Conservation (phyloP, 805 yeast genomes). For the Kodamaea nitidulidarum region DNA sequence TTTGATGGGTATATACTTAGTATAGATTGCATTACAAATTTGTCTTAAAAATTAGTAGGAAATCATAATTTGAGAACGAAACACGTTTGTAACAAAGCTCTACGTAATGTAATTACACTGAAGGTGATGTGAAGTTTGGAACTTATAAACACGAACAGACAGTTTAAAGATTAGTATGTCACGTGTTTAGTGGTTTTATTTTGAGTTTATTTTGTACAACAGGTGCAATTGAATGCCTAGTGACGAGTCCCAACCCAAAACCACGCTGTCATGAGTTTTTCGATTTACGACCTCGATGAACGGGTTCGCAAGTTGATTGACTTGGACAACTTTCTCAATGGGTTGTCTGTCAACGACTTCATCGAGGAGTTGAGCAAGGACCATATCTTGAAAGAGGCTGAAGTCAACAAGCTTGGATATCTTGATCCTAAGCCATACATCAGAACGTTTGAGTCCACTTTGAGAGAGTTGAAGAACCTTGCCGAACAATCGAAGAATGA, state of each 20-base stretch:
- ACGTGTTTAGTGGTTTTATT: too few relatives aligned
- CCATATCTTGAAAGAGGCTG: conserved; percentile 50
- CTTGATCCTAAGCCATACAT: conserved; percentile 93
- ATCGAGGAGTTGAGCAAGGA: conserved; percentile 74
- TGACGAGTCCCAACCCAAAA: background rate
- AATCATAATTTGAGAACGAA: too few relatives aligned
- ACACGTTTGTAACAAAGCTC: too few relatives aligned
- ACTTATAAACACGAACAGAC: too few relatives aligned
- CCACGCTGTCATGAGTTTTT: conserved; percentile 17
- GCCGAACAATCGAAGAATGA: conserved; percentile 50
- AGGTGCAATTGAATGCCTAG: too few relatives aligned
- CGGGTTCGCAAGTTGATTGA: conserved; percentile 53
- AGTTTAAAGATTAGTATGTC: too few relatives aligned
- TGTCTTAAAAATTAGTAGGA: background rate
- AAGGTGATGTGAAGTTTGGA: too few relatives aligned
- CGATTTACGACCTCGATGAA: conserved; percentile 61
- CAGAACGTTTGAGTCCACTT: conserved; percentile 83
- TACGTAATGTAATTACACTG: too few relatives aligned
- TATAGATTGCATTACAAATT: background rate
- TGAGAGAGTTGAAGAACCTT: conserved; percentile 64
- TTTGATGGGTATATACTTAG: conserved; percentile 1
- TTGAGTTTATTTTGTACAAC: too few relatives aligned
- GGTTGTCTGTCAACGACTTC: conserved; percentile 72
- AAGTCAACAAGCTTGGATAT: conserved; percentile 48
- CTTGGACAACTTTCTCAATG: conserved; percentile 61